Evolutionary conservation across 257 asterid genomes (phyloP), one percentile per base, ranked within the genome.

Genomic region (Handroanthus guayacan): DNA sequence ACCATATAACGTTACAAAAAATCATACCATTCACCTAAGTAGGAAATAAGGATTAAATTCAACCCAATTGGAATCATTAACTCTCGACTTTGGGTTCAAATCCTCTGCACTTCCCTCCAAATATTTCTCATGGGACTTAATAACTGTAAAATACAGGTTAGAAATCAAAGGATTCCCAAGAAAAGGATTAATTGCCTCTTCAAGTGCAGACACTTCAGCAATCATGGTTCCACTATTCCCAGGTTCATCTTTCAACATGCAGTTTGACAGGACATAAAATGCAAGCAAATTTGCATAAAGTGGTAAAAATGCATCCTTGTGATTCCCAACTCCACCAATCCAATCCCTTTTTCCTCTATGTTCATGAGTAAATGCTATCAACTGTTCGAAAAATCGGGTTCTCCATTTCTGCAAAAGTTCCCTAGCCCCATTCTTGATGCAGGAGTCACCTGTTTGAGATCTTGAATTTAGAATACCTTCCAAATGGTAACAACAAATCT

Each of bases 301-400:
- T 5, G 95, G 98, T 25, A 95, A 77, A 75, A 95, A 92, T 1
- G 97, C 89, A 57, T 95, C 98, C 78, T 92, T 95, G 80, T 95
- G 96, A 80, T 95, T 95, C 55, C 99, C 98, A 34, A 88, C 81
- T 57, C 99, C 98, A 34, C 98, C 99, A 47, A 95, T 84, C 99
- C 99, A 95, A 75, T 78, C 89, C 78, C 76, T 87, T 50, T 80
- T 86, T 8, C 75, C 87, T 0, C 77, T 20, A 73, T 79, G 85
- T 52, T 86, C 84, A 63, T 70, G 80, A 3, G 85, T 78, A 67
- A 91, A 88, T 38, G 80, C 78, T 77, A 74, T 74, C 81, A 95
- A 55, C 85, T 85, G 86, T 67, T 82, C 83, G 11, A 67, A 84
- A 81, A 92, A 92, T 67, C 77, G 89, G 78, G 71, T 72, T 71